These are phyloP conservation scores for Zoysia pacifica DNA, from an alignment of 176 grass and related monocot species.

Conservation along the genomic window DNA sequence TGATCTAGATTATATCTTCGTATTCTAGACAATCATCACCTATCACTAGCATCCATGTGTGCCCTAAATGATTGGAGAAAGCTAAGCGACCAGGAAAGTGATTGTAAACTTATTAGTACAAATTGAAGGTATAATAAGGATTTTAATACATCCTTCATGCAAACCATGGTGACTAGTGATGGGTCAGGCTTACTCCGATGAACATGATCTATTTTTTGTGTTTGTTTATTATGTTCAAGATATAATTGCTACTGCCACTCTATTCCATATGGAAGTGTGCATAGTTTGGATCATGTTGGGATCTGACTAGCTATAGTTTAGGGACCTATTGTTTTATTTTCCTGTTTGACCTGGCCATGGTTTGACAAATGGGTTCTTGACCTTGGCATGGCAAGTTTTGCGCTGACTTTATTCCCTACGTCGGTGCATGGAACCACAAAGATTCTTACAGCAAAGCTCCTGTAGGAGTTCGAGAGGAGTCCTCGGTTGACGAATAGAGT, in stretches of 20 bases:
- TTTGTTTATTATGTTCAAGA: neutral
- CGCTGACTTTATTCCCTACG: neutral
- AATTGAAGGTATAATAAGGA: neutral
- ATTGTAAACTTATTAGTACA: neutral
- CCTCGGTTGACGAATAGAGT: neutral
- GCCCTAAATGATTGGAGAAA: neutral
- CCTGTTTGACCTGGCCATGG: neutral
- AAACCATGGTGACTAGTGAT: conserved; percentile 6
- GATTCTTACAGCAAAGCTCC: neutral
- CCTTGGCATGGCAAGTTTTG: neutral
- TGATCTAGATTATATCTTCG: conserved; percentile 19
- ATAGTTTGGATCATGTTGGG: neutral
- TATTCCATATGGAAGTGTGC: neutral
- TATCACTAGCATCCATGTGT: neutral
- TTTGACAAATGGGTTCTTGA: neutral
- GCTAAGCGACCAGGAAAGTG: neutral
- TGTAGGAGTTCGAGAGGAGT: neutral
- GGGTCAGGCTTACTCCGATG: neutral
- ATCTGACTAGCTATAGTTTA: neutral
- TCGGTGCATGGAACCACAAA: neutral
- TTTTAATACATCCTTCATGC: neutral
- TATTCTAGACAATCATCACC: neutral
- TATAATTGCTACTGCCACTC: neutral
- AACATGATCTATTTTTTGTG: neutral
- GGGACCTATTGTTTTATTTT: neutral